Evolutionary conservation across 208 protist genomes (phyloP).

Genomic region (Acanthamoeba triangularis): DNA sequence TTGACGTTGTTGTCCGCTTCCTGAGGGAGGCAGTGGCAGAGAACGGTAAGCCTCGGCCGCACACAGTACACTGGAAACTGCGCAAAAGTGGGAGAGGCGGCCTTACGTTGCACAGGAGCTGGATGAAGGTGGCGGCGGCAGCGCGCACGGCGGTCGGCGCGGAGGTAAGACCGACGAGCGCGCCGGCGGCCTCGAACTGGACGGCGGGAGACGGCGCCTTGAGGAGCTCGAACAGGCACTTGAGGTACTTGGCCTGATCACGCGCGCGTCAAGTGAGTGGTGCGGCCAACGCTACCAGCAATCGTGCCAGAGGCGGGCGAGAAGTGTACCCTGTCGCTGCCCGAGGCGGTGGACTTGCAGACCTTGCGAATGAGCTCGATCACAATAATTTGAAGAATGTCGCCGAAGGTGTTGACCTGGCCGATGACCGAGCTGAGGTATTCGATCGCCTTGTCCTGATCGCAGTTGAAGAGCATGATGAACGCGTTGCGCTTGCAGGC

Average conservation of each 20-base stretch:
- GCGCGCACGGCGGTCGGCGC: slow-evolving; percentile 97
- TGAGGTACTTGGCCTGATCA: slow-evolving; percentile 95
- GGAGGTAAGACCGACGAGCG: slow-evolving; percentile 96
- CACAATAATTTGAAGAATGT: slow-evolving; percentile 95
- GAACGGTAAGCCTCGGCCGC: neutral
- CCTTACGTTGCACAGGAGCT: slow-evolving; percentile 91
- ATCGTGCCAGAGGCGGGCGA: neutral
- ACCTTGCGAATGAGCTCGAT: slow-evolving; percentile 93
- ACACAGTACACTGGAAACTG: neutral
- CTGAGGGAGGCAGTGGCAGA: neutral
- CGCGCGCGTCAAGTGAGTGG: no score
- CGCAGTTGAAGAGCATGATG: slow-evolving; percentile 98
- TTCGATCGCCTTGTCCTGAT: slow-evolving; percentile 95
- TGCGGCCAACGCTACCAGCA: no score
- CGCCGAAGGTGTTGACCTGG: slow-evolving; percentile 90
- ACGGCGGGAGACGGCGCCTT: slow-evolving; percentile 96
- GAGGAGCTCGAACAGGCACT: slow-evolving; percentile 96
- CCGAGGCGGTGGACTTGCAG: slow-evolving; percentile 75
- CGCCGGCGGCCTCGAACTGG: slow-evolving; percentile 96
- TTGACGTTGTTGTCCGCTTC: slow-evolving; percentile 99
- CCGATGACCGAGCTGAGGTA: slow-evolving; percentile 96
- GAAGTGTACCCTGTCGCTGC: slow-evolving; percentile 50
- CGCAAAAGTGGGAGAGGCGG: neutral
- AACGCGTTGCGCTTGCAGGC: slow-evolving; percentile 98
- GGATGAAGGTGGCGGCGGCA: slow-evolving; percentile 95